These are phyloP conservation scores for Metarhizium guizhouense DNA, from an alignment of 2,329 filamentous ascomycete species.

Conservation along the genomic window DNA sequence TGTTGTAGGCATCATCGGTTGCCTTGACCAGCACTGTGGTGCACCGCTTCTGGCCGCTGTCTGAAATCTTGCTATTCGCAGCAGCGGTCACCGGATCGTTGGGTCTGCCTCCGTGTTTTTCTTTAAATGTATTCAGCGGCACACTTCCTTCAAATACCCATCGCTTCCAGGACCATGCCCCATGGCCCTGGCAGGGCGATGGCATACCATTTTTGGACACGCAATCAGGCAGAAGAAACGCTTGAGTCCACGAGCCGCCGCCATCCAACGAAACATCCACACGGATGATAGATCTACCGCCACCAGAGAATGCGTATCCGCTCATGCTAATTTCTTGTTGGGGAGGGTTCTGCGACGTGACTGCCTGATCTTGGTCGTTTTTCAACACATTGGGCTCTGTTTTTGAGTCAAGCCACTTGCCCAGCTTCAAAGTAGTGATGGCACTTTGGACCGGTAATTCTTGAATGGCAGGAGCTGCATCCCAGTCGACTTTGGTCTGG, in stretches of 20 bases:
- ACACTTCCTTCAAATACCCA: slow-evolving; percentile 49
- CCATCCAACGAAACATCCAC: slow-evolving; percentile 59
- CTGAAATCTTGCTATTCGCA: slow-evolving; percentile 8
- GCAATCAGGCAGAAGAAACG: slow-evolving; percentile 45
- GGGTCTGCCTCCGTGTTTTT: slow-evolving; percentile 6
- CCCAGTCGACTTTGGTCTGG: slow-evolving; percentile 51
- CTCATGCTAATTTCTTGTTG: slow-evolving; percentile 31
- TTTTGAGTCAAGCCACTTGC: slow-evolving; percentile 20
- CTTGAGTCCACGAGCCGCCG: slow-evolving; percentile 56
- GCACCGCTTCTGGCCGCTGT: slow-evolving; percentile 24
- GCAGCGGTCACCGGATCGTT: background rate
- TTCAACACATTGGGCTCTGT: background rate
- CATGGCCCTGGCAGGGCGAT: slow-evolving; percentile 31
- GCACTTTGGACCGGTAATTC: slow-evolving; percentile 61
- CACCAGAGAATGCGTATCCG: slow-evolving; percentile 61
- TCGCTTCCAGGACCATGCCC: slow-evolving; percentile 54
- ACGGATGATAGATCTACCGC: slow-evolving; percentile 55
- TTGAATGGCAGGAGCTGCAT: slow-evolving; percentile 53
- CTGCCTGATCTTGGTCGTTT: background rate
- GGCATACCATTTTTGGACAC: slow-evolving; percentile 15
- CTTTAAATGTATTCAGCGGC: slow-evolving; percentile 23
- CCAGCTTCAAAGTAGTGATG: slow-evolving; percentile 43
- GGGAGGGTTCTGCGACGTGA: slow-evolving; percentile 2
- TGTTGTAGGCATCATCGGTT: slow-evolving; percentile 57
- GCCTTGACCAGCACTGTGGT: slow-evolving; percentile 54